Evolutionary conservation across 148 eudicot species (phyloP), one percentile per base, ranked within the genome.

Genomic region (Pharnaceum exiguum): DNA sequence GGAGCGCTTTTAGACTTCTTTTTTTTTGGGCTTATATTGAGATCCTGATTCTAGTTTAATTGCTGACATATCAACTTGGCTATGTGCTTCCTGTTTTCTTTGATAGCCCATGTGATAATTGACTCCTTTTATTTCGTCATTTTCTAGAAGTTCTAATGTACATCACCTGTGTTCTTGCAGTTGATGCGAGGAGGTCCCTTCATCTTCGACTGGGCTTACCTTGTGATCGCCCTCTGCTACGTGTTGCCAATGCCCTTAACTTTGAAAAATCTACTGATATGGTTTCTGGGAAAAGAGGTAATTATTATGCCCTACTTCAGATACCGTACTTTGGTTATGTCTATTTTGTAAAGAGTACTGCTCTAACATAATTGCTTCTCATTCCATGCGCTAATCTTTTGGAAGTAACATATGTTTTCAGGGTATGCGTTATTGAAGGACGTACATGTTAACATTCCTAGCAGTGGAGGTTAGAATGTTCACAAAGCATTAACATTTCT

Each of bases 151-250:
- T 35, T 69, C 27, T 55, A 21, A 62, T 37, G 15, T 28, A n/a
- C 22, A 15, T 23, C 16, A 29, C 38, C 40, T 46, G 6, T 18
- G 55, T 44, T 17, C 29, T 67, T 58, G 68, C 88, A 93, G 99
- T 83, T 80, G 95, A 89, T 57, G 74, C 73, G 43, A 84, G 99
- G 74, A 86, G 65, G 75, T 79, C 94, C 59, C 82, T 93, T 63
- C 99, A 93, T 73, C 46, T 76, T 78, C 79, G 95, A 72, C 70
- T 93, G 55, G 96, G 91, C 49, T 77, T 93, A 59, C 99, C 99
- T 67, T 72, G 77, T 52, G 85, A 93, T 74, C 99, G 95, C 19
- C 99, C 99, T 68, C 95, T 93, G 38, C 52, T 93, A 44, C 87
- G 96, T 69, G 73, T 82, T 57, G 95, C 85, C 27, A 93, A 89